Base-by-base conservation (phyloP, 2,329 filamentous ascomycete genomes). In the Penicillium verrucosum region DNA sequence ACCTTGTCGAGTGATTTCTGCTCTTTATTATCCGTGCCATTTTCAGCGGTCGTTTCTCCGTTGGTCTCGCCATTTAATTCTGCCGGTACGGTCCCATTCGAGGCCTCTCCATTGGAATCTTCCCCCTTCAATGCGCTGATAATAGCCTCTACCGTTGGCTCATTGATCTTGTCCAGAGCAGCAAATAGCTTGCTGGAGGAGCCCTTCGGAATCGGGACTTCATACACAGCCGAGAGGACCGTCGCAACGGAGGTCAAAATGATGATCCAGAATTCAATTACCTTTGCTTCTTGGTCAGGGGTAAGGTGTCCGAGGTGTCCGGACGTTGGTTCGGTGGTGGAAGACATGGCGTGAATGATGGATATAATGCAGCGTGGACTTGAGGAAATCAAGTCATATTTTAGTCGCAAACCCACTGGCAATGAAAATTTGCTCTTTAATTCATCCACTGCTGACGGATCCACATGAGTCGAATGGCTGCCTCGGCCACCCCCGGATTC, bases 201-300 rank as follows among this genome's bases (percentile, higher is more conserved):
- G 7, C 58, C 63, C 12, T 65, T 54, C 1, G 63, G 61, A 4
- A 63, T 36, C 0, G 58, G 43, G n/a, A 36, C 42, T 88, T 82
- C 55, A 25, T 64, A 65, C 1, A 66, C 58, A 1, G 61, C 54
- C 2, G 64, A 63, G 3, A 66, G 29, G 1, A 66, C 51, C n/a
- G 59, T 65, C 5, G 64, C 58, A 16, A 57, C 57, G 12, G 60
- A 60, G 7, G 59, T 60, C 21, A 66, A 62, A 3, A 65, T 36
- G 7, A 85, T 80, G 14, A 81, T 76, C 93, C 93, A 97, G 62
- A 97, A 82, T 72, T 94, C 88, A 66, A 87, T 89, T 58, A 97
- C 78, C 77, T 94, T 96, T 59, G 84, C 83, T 65, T 96, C 90
- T 75, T 97, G 85, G 58, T 95, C 90, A 2, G 84, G 73, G 6